Base-by-base conservation (phyloP, 1,284 basidiomycete genomes). In the Cryptococcus sp. region DNA sequence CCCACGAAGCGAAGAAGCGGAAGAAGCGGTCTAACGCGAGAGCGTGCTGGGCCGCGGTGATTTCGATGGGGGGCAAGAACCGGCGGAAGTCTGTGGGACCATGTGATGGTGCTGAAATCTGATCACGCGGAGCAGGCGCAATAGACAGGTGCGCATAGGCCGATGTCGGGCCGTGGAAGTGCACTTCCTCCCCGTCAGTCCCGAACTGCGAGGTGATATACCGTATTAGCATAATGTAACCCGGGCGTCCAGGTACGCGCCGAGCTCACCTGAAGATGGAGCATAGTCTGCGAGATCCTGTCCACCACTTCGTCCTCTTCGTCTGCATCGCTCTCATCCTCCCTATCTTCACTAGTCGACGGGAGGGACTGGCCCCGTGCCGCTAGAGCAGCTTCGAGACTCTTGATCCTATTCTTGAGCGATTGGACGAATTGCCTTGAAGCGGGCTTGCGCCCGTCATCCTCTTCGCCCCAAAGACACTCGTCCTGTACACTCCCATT, bases 391-490 rank as follows among this genome's bases (percentile, higher is more conserved):
- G 54, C 50, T 50, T 74, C 71, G 5, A 74, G 60, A 40, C 66
- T 63, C 5, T 62, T 61, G 3, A 74, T 60, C 5, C 70, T 57
- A 2, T 58, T 53, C 7, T 68, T 64, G 3, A 74, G 59, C 10
- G 62, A 65, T 20, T 68, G 62, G 19, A 69, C 70, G 25, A 70
- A 65, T 50, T 64, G 58, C 20, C 65, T 59, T 2, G 68, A 69
- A 0, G 68, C 60, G 0, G 66, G 60, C 46, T 68, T 70, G 19
- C 73, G 66, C 45, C 62, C 64, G 57, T 74, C 73, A 20, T 60
- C 56, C 13, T 60, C 56, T 5, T 47, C 20, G 22, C 60, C 63
- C 66, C 68, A 74, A 6, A 56, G 53, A 50, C 73, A 74, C 19
- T 69, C 68, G 60, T 71, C 69, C 71, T 72, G 13, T 10, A 8